A percentile compares a stretch with the other conserved stretches of the same genome.
These are phyloP conservation scores for Lotus japonicus DNA, from an alignment of 306 rosid genomes.

Conservation along the genomic window DNA sequence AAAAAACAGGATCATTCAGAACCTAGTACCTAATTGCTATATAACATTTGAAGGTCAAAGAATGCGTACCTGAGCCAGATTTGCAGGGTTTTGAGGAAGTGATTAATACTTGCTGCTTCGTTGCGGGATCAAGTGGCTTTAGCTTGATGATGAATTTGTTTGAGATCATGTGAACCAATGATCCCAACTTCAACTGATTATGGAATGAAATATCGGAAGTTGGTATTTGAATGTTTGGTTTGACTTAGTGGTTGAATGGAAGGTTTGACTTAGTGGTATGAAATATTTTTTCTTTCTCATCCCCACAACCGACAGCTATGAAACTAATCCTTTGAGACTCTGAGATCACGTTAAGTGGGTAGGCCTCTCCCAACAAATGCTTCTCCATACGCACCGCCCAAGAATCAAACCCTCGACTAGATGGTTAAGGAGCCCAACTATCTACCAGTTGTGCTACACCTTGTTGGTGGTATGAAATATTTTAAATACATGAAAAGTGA, in stretches of 20 bases:
- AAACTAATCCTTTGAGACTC: no score
- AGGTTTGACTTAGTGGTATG: slow-evolving; percentile 10
- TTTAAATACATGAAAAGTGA: no score
- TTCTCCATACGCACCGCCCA: no score
- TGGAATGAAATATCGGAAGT: not conserved
- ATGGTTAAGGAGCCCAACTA: no score
- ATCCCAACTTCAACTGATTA: not conserved
- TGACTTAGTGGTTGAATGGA: slow-evolving; percentile 18
- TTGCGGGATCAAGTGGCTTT: not conserved
- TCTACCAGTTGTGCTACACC: no score
- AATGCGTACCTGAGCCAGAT: slow-evolving; percentile 18
- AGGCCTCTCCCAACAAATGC: no score
- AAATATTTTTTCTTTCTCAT: no score
- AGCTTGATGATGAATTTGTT: not conserved
- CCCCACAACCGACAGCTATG: no score
- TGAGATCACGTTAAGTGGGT: no score
- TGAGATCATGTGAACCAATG: not conserved
- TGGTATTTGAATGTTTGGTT: slow-evolving; percentile 28
- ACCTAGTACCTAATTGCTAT: not conserved
- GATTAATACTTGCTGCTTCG: not conserved
- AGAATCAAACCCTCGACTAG: no score
- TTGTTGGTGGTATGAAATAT: not conserved
- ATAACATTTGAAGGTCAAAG: not conserved
- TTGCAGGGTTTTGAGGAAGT: not conserved
- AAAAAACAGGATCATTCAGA: not conserved